phyloP scores from a whole-genome alignment of 192 early-diverging fungal species.

The Physocladia obscura region DNA sequence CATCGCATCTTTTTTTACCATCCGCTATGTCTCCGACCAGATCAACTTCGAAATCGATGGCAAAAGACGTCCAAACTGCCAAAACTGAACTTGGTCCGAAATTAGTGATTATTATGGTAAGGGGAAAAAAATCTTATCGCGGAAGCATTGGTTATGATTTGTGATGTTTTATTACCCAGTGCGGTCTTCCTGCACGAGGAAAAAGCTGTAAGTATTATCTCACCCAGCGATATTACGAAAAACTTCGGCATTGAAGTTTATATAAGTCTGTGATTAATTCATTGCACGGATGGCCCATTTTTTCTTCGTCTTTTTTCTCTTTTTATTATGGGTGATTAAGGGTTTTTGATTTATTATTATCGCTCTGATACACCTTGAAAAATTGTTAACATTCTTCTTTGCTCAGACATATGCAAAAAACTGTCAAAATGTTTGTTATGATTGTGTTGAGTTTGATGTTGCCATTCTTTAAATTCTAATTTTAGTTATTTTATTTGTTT shows the following conservation, averaged over 20 bases:
- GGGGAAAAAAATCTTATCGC: neutral
- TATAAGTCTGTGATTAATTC: too few species aligned
- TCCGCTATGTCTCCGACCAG: neutral
- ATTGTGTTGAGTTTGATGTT: too few species aligned
- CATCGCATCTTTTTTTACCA: neutral
- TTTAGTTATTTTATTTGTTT: too few species aligned
- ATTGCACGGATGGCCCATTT: too few species aligned
- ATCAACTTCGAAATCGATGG: neutral
- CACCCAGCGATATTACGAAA: too few species aligned
- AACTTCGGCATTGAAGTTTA: too few species aligned
- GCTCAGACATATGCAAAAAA: constrained; percentile 91
- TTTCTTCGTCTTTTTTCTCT: too few species aligned
- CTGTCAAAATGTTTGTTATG: constrained; percentile 86
- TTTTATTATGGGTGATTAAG: too few species aligned
- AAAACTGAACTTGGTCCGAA: constrained; percentile 83
- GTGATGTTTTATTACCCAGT: constrained; percentile 36
- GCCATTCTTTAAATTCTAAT: too few species aligned
- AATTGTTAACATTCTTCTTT: neutral
- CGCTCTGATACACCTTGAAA: neutral
- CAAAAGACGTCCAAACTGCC: constrained; percentile 40
- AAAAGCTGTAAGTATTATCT: constrained; percentile 62
- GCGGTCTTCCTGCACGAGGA: constrained; percentile 92
- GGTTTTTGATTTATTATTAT: neutral
- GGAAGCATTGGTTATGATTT: neutral
- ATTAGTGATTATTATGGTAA: constrained; percentile 91